Evolutionary conservation across 1,284 basidiomycete species (phyloP).

Genomic region (Moniliella sp.): DNA sequence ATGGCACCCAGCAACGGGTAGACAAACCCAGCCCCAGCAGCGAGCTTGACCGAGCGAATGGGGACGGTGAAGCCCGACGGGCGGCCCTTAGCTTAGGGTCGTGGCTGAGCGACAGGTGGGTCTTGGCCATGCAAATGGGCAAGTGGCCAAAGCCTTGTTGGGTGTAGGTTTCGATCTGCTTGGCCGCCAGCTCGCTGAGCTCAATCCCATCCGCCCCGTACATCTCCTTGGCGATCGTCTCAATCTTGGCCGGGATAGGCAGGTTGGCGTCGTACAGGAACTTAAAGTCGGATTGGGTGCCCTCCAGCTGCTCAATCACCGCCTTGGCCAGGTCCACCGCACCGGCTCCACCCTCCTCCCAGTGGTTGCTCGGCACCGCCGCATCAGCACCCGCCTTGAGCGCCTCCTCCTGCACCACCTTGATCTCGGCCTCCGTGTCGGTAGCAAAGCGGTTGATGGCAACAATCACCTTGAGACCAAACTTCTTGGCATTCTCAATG

Average conservation of each 20-base stretch:
- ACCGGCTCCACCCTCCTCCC: constrained; percentile 26
- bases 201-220: constrained; percentile 31
- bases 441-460: constrained; percentile 83
- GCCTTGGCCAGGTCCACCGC: constrained; percentile 24
- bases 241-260: constrained; percentile 25
- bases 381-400: constrained; percentile 74
- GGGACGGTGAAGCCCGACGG: constrained; percentile 55
- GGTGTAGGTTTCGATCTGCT: constrained; percentile 75
- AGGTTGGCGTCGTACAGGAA: constrained; percentile 26
- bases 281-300: constrained; percentile 17
- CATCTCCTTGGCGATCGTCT: constrained; percentile 27
- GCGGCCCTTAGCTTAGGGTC: constrained; percentile 22
- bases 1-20: constrained; percentile 49
- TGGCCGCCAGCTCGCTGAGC: constrained; percentile 48
- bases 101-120: constrained; percentile 47
- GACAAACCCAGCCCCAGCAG: constrained; percentile 82
- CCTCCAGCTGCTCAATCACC: constrained; percentile 21
- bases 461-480: constrained; percentile 86
- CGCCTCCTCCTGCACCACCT: constrained; percentile 58
- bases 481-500: constrained; percentile 83
- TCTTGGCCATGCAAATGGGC: constrained; percentile 91
- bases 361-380: constrained; percentile 85
- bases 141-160: constrained; percentile 56
- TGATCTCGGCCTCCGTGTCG: constrained; percentile 73
- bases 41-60: constrained; percentile 66